Percentiles rank a stretch among this genome's conserved stretches.
These are phyloP conservation scores for Citrullus mucosospermus DNA, from an alignment of 306 rosid species.

Conservation along the genomic window DNA sequence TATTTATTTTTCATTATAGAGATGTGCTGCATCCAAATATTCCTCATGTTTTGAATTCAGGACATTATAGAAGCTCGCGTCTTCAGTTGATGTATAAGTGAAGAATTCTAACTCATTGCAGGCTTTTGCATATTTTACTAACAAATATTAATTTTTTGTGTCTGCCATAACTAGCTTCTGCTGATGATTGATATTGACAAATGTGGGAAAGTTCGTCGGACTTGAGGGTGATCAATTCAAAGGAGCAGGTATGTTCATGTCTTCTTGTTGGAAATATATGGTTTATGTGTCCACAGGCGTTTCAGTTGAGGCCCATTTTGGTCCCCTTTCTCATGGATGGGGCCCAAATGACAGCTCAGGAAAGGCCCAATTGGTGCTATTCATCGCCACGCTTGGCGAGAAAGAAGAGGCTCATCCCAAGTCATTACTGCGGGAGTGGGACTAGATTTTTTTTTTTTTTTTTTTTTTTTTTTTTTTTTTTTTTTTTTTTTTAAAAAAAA, in stretches of 20 bases:
- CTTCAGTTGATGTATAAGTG: not conserved
- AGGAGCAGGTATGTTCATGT: conserved; percentile 3
- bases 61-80: not conserved
- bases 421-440: not conserved
- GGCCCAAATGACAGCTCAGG: conserved; percentile 7
- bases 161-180: not conserved
- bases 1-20: too few species aligned
- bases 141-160: not conserved
- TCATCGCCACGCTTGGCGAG: not conserved
- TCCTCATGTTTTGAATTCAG: not conserved
- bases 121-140: not conserved
- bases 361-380: conserved; percentile 6
- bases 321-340: not conserved
- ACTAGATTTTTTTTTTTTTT: not conserved
- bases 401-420: not conserved
- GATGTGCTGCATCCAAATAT: too few species aligned
- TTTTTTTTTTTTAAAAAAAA: not conserved
- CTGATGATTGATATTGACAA: not conserved
- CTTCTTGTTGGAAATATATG: conserved; percentile 1
- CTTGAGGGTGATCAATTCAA: not conserved
- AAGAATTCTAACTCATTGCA: not conserved
- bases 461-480: not conserved
- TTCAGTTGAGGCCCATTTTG: conserved; percentile 2
- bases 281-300: not conserved
- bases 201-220: not conserved